Evolutionary conservation across 2,329 filamentous ascomycete species (phyloP).

Genomic region (Alternaria dauci): DNA sequence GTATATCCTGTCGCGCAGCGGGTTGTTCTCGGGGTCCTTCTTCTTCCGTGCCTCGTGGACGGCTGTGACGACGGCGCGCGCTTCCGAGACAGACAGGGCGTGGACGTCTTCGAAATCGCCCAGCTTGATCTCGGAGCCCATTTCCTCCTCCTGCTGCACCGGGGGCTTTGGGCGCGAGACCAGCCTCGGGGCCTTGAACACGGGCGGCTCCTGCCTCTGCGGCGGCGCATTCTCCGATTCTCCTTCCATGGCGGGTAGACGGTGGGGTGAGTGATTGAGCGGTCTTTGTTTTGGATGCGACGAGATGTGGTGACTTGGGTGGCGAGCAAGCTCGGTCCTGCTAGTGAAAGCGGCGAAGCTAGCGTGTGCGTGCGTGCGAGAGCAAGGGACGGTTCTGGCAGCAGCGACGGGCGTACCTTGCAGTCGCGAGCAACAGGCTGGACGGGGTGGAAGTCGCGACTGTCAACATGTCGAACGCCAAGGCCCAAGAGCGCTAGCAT

Average conservation of each 20-base stretch:
- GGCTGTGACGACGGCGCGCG: slow-evolving; percentile 88
- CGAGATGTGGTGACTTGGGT: background rate
- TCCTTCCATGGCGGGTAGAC: slow-evolving; percentile 40
- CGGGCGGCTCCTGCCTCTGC: slow-evolving; percentile 28
- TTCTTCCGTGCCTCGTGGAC: slow-evolving; percentile 81
- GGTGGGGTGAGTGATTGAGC: background rate
- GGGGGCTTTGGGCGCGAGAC: slow-evolving; percentile 65
- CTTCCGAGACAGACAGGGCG: slow-evolving; percentile 90
- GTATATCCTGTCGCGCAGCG: slow-evolving; percentile 82
- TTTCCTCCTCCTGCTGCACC: slow-evolving; percentile 83
- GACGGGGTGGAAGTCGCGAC: background rate
- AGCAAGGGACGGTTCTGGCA: background rate
- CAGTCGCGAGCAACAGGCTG: background rate
- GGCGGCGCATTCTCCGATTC: slow-evolving; percentile 31
- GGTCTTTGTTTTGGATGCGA: slow-evolving; percentile 9
- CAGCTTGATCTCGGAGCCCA: slow-evolving; percentile 79
- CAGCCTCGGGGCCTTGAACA: slow-evolving; percentile 45
- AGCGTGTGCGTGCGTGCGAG: background rate
- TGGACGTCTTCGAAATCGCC: slow-evolving; percentile 94
- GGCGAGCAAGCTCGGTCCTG: background rate
- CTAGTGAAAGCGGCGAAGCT: slow-evolving; percentile 8
- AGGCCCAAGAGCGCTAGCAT: slow-evolving; percentile 5
- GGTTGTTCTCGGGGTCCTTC: slow-evolving; percentile 69
- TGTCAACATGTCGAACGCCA: slow-evolving; percentile 8
- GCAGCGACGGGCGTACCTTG: background rate